Percentiles rank a stretch among this genome's conserved stretches.
Evolutionary conservation across 2,329 filamentous ascomycete genomes (phyloP).

Genomic region (Chalaropsis thielavioides): DNA sequence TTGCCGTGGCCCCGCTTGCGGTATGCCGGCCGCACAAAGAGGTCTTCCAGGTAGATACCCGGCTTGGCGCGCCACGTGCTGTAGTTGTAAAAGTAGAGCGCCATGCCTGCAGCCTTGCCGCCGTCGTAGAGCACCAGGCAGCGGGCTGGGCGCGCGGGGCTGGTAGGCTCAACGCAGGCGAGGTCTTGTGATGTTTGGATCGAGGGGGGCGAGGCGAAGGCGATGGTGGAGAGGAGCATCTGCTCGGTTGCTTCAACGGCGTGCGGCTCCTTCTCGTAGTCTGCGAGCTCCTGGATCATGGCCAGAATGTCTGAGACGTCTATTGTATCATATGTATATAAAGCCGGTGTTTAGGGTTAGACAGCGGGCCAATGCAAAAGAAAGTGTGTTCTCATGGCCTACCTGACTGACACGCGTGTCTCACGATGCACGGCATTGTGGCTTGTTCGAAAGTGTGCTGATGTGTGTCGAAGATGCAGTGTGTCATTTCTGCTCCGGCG

Average conservation of each 20-base stretch:
- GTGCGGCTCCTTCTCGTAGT: slow-evolving; percentile 67
- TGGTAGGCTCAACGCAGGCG: slow-evolving; percentile 39
- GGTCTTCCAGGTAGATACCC: slow-evolving; percentile 84
- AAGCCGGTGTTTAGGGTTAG: background rate
- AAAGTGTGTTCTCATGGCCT: too few species aligned
- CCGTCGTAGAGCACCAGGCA: slow-evolving; percentile 52
- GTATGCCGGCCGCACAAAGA: slow-evolving; percentile 62
- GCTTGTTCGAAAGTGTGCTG: background rate
- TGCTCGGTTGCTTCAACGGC: slow-evolving; percentile 66
- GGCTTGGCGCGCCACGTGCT: slow-evolving; percentile 79
- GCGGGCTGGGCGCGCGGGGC: slow-evolving; percentile 50
- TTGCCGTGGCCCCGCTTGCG: slow-evolving; percentile 70
- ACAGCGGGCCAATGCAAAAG: background rate
- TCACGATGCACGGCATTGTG: background rate
- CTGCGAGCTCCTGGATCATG: slow-evolving; percentile 72
- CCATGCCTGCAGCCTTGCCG: slow-evolving; percentile 52
- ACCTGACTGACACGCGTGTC: slow-evolving; percentile 1
- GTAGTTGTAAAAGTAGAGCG: slow-evolving; percentile 91
- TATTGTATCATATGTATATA: slow-evolving; percentile 26
- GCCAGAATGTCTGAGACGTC: slow-evolving; percentile 69
- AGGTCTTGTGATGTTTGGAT: slow-evolving; percentile 26
- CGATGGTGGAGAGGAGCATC: slow-evolving; percentile 58
- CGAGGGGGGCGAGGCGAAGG: slow-evolving; percentile 49
- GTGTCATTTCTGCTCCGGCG: background rate
- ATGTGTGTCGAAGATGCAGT: too few species aligned